A percentile compares a stretch with the other conserved stretches of the same genome.
phyloP scores from a whole-genome alignment of 2,329 filamentous ascomycete species.

The Neofusicoccum cordaticola region DNA sequence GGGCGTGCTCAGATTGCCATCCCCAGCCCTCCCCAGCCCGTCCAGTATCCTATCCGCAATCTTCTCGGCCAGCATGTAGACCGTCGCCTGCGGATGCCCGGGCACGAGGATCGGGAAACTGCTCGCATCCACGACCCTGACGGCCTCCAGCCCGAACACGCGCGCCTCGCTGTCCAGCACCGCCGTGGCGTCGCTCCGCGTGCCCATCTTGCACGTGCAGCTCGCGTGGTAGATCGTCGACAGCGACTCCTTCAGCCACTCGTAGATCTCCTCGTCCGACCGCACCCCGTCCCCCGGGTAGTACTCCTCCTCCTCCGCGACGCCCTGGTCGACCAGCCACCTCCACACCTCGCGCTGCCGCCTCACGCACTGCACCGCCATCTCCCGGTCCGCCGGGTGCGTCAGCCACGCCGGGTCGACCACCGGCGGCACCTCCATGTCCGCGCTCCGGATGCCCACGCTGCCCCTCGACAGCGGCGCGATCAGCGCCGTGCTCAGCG shows the following conservation, averaged over 20 bases:
- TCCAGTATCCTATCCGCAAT: conserved; percentile 18
- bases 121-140: conserved; percentile 40
- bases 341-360: conserved; percentile 29
- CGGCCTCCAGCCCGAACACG: conserved; percentile 36
- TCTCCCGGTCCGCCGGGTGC: conserved; percentile 28
- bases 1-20: neutral
- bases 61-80: conserved; percentile 1
- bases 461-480: conserved; percentile 35
- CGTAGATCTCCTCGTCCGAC: conserved; percentile 29
- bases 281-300: conserved; percentile 24
- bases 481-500: conserved; percentile 28
- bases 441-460: conserved; percentile 31
- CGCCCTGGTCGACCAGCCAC: conserved; percentile 22
- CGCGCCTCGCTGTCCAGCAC: conserved; percentile 38
- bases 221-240: conserved; percentile 37
- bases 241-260: conserved; percentile 20
- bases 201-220: conserved; percentile 38
- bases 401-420: conserved; percentile 39
- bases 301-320: conserved; percentile 27
- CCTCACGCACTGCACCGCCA: conserved; percentile 33
- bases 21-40: neutral
- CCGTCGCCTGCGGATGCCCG: conserved; percentile 20
- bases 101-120: conserved; percentile 34
- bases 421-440: conserved; percentile 27
- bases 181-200: conserved; percentile 29